Base-by-base conservation (phyloP, 768 basidiomycete genomes). In the Phallus indusiatus region DNA sequence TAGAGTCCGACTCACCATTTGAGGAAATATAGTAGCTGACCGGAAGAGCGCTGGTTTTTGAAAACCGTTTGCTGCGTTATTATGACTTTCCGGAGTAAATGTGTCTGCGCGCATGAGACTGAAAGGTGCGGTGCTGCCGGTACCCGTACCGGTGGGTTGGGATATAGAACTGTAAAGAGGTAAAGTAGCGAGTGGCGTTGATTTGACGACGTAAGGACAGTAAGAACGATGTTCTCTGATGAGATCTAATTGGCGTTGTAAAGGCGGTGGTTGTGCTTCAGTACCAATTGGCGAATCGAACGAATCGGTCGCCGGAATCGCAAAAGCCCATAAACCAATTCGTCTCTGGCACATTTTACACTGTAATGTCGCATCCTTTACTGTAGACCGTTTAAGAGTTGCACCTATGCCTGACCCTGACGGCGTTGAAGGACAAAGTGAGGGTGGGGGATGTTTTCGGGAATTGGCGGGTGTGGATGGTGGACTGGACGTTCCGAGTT, bases 181-280 rank as follows among this genome's bases (percentile, higher is more conserved):
- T 5, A 60, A 28, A 9, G 21, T 18, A 14, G 67, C 60, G 8
- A 67, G 34, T 5, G 60, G 46, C 7, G 67, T 67, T 2, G 64
- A 61, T 47, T 61, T 64, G 47, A 59, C 59, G 18, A 88, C 80
- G 62, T 90, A 92, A n/a, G 90, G 90, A 64, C 90, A 92, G 64
- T 88, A 90, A 2, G 87, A 86, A 24, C 90, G 79, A 67, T 92
- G 90, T 69, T 93, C 90, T 65, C 83, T 86, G 51, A 90, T 69
- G 37, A 91, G 66, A 67, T 93, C 89, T 55, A 92, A 82, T 20
- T 79, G 80, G 55, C 88, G 72, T 47, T 66, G 64, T 7, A 28
- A 28, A 17, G 64, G 66, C 55, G 60, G 67, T 5, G 68, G 47
- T 72, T 73, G 67, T 5, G 68, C 47, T 72, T 73, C 17, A 71